Evolutionary conservation across 140 eudicot genomes (phyloP), one percentile per base, ranked within the genome.

Genomic region (Ambrosia hybrid): DNA sequence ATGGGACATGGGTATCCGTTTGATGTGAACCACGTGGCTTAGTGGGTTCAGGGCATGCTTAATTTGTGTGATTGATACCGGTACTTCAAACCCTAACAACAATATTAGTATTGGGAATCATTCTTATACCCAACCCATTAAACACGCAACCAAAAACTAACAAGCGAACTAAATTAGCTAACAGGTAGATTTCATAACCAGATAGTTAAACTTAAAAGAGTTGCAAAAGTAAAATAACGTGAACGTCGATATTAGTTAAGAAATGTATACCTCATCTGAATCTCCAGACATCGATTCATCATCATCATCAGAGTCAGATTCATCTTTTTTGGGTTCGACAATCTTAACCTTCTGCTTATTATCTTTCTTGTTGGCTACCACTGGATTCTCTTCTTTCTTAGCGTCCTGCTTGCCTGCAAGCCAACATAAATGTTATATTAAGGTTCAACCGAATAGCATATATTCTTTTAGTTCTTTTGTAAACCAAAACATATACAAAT

Each of bases 331-430:
- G 58, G 97, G 96, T 65, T 87, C 92, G 51, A 83, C 90, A 41
- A 88, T 83, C 73, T 73, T 85, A 77, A 80, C 92, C 87, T 85
- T 82, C 45, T 78, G 87, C 73, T 85, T 85, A 48, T 84, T 80
- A 48, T 76, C 86, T 65, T 87, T 87, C 72, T 68, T 68, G 63
- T 17, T n/a, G 49, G 67, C 60, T 49, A 16, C 89, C 33, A 52
- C 82, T 65, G 79, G 14, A 16, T 70, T 77, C 74, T 76, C 96
- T 56, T 75, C 80, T 79, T 85, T 85, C 77, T 81, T 78, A 4
- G 68, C 13, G 57, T 57, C 81, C 55, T 73, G 80, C 52, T 64
- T 82, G 8, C 85, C 95, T 90, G 77, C 49, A 65, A 58, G 16
- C 11, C 51, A 67, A n/a, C 37, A 36, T 3, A 14, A 26, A n/a